Evolutionary conservation across 2,329 filamentous ascomycete species (phyloP), one percentile per base, ranked within the genome.

Genomic region (Trichophyton equinum): DNA sequence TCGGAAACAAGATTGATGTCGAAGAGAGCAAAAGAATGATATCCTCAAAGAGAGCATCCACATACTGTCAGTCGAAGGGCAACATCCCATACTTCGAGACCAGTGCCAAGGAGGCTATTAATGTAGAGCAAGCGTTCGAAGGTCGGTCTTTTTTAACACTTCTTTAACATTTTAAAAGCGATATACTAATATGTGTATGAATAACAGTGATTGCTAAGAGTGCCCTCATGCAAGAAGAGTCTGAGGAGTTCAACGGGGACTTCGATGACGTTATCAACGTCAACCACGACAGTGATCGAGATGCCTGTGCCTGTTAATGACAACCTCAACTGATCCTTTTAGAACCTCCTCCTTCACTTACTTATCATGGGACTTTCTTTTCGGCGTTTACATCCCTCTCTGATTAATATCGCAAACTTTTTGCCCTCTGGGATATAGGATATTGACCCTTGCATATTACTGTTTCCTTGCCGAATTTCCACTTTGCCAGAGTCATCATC

Each of bases 21-120:
- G 94, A 96, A 74, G 94, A 97, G 78, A 95, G 87, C 81, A 96
- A 96, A 82, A 84, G 94, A 74, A 90, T 94, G 80, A 95, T 99
- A 69, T 95, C 90, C 33, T 91, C 87, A 70, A 97, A 97, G 82
- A 84, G 94, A 65, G 94, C 94, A 62, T 91, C 92, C 84, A 91
- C 92, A 13, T 99, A 96, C 75, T 99, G 94, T 76, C 91, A 96
- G 75, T 95, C 90, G 61, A 96, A 97, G 77, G 92, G 92, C 56
- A 90, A 90, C 63, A 96, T 99, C 66, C 94, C 94, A 18, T 99
- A 99, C 77, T 99, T 99, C 71, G 94, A 99, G 83, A 99, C 94
- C 18, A 96, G 91, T 76, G 94, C 94, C 63, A 99, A 99, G 80
- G 94, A 99, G 76, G 94, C 92, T 63, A 88, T 96, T 77, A 99